Percentiles rank a stretch among this genome's conserved stretches.
phyloP scores from a whole-genome alignment of 225 moss, liverwort and hornwort species.

The Pleurozium schreberi region DNA sequence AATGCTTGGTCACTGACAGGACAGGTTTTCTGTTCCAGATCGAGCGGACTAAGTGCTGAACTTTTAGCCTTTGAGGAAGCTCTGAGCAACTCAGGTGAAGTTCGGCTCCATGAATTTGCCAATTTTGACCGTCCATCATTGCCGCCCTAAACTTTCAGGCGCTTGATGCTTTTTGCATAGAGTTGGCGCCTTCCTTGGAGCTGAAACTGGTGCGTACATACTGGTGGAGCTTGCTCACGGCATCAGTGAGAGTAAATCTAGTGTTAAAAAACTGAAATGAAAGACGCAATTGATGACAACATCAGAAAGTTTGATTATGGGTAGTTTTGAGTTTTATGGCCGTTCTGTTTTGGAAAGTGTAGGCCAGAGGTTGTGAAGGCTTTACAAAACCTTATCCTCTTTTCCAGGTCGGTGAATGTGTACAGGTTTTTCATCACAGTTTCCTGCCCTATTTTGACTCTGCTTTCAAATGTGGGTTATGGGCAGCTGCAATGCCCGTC shows the following conservation, averaged over 20 bases:
- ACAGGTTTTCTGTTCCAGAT: not conserved
- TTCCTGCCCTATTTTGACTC: not conserved
- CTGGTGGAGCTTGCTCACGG: not conserved
- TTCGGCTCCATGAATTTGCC: constrained; percentile 54
- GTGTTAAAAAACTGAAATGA: not conserved
- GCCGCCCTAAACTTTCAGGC: constrained; percentile 38
- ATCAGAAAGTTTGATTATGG: not conserved
- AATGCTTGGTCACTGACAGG: not conserved
- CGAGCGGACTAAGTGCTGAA: not conserved
- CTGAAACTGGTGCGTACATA: not conserved
- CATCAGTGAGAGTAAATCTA: not conserved
- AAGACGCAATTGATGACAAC: not conserved
- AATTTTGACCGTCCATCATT: constrained; percentile 22
- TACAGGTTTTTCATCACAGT: not conserved
- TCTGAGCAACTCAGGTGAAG: constrained; percentile 45
- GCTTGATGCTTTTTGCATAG: constrained; percentile 15
- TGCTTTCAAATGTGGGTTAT: not conserved
- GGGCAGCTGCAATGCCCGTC: not conserved
- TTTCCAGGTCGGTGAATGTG: not conserved
- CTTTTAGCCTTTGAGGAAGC: constrained; percentile 8
- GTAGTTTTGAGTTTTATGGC: not conserved
- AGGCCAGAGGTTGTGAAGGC: not conserved
- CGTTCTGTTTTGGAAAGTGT: not conserved
- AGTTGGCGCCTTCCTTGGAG: not conserved
- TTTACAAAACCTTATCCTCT: not conserved